phyloP scores from a whole-genome alignment of 805 yeast genomes.

The Cyberlindnera americana region DNA sequence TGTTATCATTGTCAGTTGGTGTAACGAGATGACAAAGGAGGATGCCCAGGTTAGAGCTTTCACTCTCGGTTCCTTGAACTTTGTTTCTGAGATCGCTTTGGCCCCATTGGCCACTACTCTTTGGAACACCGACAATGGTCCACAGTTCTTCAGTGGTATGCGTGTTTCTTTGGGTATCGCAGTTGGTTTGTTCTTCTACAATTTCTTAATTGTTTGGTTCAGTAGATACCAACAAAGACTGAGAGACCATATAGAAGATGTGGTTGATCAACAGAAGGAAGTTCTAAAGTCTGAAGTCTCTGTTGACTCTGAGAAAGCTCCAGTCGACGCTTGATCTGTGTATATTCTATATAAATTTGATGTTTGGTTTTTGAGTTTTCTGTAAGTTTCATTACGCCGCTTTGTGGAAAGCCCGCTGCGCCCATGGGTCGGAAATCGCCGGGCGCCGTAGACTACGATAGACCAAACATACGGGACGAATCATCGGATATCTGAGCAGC shows the following conservation, averaged over 20 bases:
- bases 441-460: too few relatives aligned
- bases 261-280: slow-evolving; percentile 1
- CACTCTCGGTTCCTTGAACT: slow-evolving; percentile 23
- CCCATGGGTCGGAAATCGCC: too few relatives aligned
- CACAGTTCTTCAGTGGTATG: slow-evolving; percentile 17
- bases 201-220: slow-evolving; percentile 19
- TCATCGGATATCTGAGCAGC: too few relatives aligned
- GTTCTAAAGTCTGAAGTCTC: neutral
- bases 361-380: too few relatives aligned
- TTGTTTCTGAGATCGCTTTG: slow-evolving; percentile 16
- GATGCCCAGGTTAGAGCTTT: slow-evolving; percentile 26
- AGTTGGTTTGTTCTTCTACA: slow-evolving; percentile 13
- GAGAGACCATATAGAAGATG: slow-evolving; percentile 13
- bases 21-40: slow-evolving; percentile 24
- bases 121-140: slow-evolving; percentile 22
- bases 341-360: too few relatives aligned
- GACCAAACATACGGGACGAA: too few relatives aligned
- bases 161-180: slow-evolving; percentile 14
- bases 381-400: too few relatives aligned
- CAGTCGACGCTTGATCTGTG: too few relatives aligned
- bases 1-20: slow-evolving; percentile 23
- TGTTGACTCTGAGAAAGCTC: neutral
- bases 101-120: slow-evolving; percentile 17
- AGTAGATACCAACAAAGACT: slow-evolving; percentile 22
- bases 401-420: too few relatives aligned